Base-by-base conservation (phyloP, 2,329 filamentous ascomycete genomes). In the Arthrinium puccinioides region DNA sequence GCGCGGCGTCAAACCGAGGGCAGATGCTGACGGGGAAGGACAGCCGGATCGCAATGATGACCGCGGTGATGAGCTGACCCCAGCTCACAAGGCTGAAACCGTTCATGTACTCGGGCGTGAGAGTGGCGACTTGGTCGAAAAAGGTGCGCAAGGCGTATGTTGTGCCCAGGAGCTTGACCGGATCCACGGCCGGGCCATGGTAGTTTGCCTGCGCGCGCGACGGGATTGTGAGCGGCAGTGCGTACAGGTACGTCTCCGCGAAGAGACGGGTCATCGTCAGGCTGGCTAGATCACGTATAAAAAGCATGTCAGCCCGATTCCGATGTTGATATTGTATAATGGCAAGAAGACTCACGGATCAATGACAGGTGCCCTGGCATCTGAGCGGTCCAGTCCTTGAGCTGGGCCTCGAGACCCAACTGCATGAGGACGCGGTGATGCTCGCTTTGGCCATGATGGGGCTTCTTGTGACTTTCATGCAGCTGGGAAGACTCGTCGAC, bases 331-430 rank as follows among this genome's bases (percentile, higher is more conserved):
- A 9, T 4, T 19, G 16, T 11, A 9, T 15, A 15, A 4, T 26
- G 10, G 32, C 9, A 20, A 16, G 7, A 11, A 7, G 6, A 47
- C 54, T 39, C 46, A 59, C 53, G 40, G 13, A 48, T 46, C 5
- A 50, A 46, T 3, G 56, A 50, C 14, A 68, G 41, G 8, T 56
- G 46, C 1, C 47, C 44, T 0, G 63, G 49, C 36, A 74, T 64
- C 3, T 40, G 42, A 6, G 48, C 43, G 27, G 63, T 57, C 45
- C 65, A 62, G 26, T 71, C 64, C n/a, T 48, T 45, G 8, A 69
- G 50, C 44, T 74, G 69, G 4, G 63, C 50, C 40, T 71, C 67
- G 20, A 74, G 59, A 0, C 71, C 70, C 2, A 63, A 54, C n/a
- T 69, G 48, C 41, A 74, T 57, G 14, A 74, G 56, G 3, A 56